Conservation (phyloP, 805 yeast genomes). For the Scheffersomyces ergatensis region DNA sequence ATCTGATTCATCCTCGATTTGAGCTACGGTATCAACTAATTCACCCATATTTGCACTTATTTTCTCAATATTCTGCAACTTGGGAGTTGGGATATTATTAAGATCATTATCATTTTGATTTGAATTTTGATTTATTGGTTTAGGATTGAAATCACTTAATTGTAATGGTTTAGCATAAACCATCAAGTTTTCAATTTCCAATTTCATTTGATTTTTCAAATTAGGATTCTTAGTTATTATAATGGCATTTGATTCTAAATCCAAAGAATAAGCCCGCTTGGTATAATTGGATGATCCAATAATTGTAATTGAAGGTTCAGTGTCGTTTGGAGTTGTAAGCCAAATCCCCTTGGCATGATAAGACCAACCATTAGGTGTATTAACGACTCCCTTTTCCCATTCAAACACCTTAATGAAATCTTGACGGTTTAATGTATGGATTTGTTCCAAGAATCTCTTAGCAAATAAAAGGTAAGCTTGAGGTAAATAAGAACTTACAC, state of each 20-base stretch:
- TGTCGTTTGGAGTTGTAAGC: slow-evolving; percentile 60
- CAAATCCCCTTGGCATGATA: slow-evolving; percentile 97
- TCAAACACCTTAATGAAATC: slow-evolving; percentile 59
- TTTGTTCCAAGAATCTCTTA: slow-evolving; percentile 58
- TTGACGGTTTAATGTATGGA: slow-evolving; percentile 39
- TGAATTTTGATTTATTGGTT: slow-evolving; percentile 6
- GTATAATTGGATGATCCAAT: slow-evolving; percentile 95
- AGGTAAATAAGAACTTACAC: slow-evolving; percentile 79
- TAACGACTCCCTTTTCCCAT: slow-evolving; percentile 86
- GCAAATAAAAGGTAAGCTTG: slow-evolving; percentile 82
- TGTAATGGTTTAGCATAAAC: slow-evolving; percentile 50
- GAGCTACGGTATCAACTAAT: not conserved
- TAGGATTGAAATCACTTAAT: slow-evolving; percentile 56
- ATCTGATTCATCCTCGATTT: not conserved
- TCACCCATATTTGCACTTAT: slow-evolving; percentile 1
- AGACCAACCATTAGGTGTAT: slow-evolving; percentile 87
- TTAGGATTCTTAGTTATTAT: slow-evolving; percentile 66
- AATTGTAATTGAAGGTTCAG: slow-evolving; percentile 68
- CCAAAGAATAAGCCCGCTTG: slow-evolving; percentile 80
- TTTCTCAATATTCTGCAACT: not conserved
- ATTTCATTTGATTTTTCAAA: slow-evolving; percentile 54
- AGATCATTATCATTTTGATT: not conserved
- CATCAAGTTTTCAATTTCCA: slow-evolving; percentile 63
- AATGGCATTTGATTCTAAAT: slow-evolving; percentile 84
- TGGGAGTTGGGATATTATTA: too few species aligned